A percentile compares a stretch with the other conserved stretches of the same genome.
phyloP scores from a whole-genome alignment of 768 basidiomycete genomes.

The Lenzites betulinus region DNA sequence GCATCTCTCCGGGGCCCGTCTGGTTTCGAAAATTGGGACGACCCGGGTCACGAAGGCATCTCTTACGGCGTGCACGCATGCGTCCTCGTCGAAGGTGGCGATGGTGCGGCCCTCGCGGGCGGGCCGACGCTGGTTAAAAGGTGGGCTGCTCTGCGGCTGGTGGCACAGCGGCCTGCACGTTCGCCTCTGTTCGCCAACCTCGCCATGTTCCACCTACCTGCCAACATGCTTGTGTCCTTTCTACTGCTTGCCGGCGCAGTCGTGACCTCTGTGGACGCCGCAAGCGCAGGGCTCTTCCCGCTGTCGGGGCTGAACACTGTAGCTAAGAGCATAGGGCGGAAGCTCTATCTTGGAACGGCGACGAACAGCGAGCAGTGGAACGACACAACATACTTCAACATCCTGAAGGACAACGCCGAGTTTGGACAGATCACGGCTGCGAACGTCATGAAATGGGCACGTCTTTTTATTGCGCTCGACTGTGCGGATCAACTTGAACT shows the following conservation, averaged over 20 bases:
- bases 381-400: conserved; percentile 40
- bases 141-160: not conserved
- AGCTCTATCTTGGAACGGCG: conserved; percentile 50
- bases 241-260: not conserved
- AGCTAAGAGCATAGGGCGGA: conserved; percentile 41
- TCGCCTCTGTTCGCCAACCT: not conserved
- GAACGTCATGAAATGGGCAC: conserved; percentile 50
- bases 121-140: not conserved
- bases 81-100: not conserved
- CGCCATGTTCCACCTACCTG: not conserved
- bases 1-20: not conserved
- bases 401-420: conserved; percentile 38
- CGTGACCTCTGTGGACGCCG: not conserved
- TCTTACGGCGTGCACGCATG: not conserved
- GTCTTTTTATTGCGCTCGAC: not conserved
- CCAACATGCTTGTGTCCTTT: not conserved
- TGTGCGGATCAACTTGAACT: not conserved
- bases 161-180: not conserved
- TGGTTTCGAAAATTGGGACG: not conserved
- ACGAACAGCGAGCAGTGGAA: conserved; percentile 48
- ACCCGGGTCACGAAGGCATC: not conserved
- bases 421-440: conserved; percentile 48
- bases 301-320: conserved; percentile 34
- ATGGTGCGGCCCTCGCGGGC: conserved; percentile 3
- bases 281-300: not conserved